Conservation (phyloP, 192 early-diverging fungal species). For the Spinellus fusiger region DNA sequence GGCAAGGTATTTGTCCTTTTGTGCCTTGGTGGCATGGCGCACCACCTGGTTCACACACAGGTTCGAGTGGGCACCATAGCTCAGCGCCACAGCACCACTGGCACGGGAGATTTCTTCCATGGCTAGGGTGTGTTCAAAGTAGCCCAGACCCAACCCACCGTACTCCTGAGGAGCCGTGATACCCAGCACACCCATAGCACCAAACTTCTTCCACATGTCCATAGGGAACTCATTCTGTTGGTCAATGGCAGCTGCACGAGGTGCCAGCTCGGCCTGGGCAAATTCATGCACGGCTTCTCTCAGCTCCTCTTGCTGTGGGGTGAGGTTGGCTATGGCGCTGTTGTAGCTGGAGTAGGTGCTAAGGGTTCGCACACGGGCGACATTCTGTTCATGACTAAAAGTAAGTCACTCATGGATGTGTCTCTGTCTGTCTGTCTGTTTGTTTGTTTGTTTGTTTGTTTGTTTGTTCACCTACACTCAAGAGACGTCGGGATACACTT, state of each 20-base stretch:
- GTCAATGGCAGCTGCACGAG: constrained; percentile 78
- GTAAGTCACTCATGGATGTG: too few relatives aligned
- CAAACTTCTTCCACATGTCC: constrained; percentile 98
- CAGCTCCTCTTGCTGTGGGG: constrained; percentile 43
- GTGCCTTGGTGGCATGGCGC: constrained; percentile 79
- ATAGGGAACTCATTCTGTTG: constrained; percentile 81
- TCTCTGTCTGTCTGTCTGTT: too few relatives aligned
- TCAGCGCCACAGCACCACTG: constrained; percentile 84
- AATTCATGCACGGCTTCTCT: constrained; percentile 68
- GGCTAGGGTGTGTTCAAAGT: constrained; percentile 82
- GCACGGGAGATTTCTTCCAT: constrained; percentile 93
- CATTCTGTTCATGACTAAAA: too few relatives aligned
- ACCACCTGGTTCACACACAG: constrained; percentile 95
- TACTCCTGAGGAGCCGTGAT: constrained; percentile 84
- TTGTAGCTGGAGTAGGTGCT: constrained; percentile 1
- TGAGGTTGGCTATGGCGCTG: not conserved
- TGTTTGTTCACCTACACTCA: not conserved
- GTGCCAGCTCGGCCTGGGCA: constrained; percentile 75
- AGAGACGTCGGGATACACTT: not conserved
- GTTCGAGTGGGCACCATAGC: constrained; percentile 97
- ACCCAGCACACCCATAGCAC: constrained; percentile 91
- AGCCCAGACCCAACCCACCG: constrained; percentile 86
- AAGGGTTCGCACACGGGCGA: too few relatives aligned
- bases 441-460: not conserved
- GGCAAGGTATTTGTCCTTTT: constrained; percentile 89